Evolutionary conservation across 768 basidiomycete genomes (phyloP).

Genomic region (Dentipellis sp.): DNA sequence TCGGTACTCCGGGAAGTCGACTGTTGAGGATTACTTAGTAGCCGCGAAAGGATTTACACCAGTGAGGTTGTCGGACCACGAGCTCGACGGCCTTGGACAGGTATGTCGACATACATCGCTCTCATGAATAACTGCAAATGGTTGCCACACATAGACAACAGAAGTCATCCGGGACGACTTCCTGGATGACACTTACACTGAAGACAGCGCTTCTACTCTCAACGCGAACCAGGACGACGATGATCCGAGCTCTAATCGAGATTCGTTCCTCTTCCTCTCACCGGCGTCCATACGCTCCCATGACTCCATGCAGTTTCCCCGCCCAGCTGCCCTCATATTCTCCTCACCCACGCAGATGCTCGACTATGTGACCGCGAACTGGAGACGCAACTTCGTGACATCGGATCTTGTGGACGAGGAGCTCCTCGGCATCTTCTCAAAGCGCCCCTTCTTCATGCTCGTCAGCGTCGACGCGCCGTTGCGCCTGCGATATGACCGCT

Average conservation of each 20-base stretch:
- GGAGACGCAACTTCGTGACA: constrained; percentile 78
- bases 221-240: not conserved
- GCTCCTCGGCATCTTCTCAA: constrained; percentile 61
- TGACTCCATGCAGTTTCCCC: not conserved
- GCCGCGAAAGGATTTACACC: constrained; percentile 11
- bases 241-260: not conserved
- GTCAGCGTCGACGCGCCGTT: constrained; percentile 79
- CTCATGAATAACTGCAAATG: not conserved
- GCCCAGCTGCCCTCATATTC: constrained; percentile 27
- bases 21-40: constrained; percentile 13
- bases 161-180: no score
- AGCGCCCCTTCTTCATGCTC: constrained; percentile 86
- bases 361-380: constrained; percentile 69
- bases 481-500: constrained; percentile 54
- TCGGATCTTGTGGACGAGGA: constrained; percentile 48
- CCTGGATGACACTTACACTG: not conserved
- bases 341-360: constrained; percentile 46
- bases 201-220: not conserved
- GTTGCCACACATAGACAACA: no score
- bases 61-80: constrained; percentile 1
- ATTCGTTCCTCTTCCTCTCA: constrained; percentile 9
- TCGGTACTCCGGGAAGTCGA: constrained; percentile 36
- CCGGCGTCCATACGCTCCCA: constrained; percentile 4
- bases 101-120: not conserved
- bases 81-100: not conserved